These are phyloP conservation scores for Hibiscus syriacus DNA, from an alignment of 345 rosid species.

Conservation along the genomic window DNA sequence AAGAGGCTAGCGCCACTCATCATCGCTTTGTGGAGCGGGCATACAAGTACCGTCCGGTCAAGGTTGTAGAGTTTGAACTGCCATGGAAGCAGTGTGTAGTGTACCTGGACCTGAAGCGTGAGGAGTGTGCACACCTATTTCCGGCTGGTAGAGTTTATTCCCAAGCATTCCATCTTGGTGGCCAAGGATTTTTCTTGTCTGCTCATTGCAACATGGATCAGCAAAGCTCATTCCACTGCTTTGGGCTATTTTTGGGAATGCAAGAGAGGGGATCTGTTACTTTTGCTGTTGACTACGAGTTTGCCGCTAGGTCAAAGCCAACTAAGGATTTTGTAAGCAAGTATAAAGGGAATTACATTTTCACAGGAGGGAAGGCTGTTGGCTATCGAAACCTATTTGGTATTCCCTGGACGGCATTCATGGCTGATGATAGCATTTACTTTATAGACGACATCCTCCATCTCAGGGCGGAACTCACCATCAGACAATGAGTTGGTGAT, in stretches of 20 bases:
- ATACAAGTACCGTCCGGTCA: slow-evolving; percentile 65
- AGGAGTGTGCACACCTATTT: slow-evolving; percentile 49
- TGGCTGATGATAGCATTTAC: slow-evolving; percentile 43
- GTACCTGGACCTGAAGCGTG: slow-evolving; percentile 65
- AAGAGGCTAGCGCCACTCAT: slow-evolving; percentile 25
- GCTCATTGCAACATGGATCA: slow-evolving; percentile 71
- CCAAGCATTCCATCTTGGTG: slow-evolving; percentile 67
- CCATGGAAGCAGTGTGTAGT: slow-evolving; percentile 67
- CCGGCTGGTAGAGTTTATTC: slow-evolving; percentile 57
- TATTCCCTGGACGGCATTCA: slow-evolving; percentile 51
- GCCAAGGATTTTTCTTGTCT: slow-evolving; percentile 56
- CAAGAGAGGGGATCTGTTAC: slow-evolving; percentile 53
- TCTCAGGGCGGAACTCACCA: slow-evolving; percentile 77
- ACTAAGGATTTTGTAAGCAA: slow-evolving; percentile 43
- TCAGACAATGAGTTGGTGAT: slow-evolving; percentile 28
- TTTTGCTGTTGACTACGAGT: slow-evolving; percentile 59
- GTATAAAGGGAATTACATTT: slow-evolving; percentile 49
- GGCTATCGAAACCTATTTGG: slow-evolving; percentile 57
- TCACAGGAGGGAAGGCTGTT: slow-evolving; percentile 53
- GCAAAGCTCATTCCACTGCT: slow-evolving; percentile 44
- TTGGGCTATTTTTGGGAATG: slow-evolving; percentile 69
- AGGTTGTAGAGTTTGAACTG: slow-evolving; percentile 63
- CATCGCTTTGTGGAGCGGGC: slow-evolving; percentile 62
- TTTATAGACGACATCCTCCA: slow-evolving; percentile 70
- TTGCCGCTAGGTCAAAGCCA: slow-evolving; percentile 66